These are phyloP conservation scores for Lachancea mirantina DNA, from an alignment of 805 yeast genomes.

Conservation along the genomic window DNA sequence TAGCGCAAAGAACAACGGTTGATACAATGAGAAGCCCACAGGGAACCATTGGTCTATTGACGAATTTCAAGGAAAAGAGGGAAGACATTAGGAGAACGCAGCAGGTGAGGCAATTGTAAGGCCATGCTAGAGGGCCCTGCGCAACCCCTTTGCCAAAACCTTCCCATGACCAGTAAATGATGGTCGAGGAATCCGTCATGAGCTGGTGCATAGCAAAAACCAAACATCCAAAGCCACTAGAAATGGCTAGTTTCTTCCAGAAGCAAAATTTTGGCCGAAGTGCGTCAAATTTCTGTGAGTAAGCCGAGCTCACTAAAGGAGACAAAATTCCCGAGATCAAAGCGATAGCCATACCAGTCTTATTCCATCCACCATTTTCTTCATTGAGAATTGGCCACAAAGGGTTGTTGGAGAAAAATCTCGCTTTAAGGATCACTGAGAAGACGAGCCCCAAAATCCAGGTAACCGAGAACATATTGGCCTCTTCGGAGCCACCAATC, in stretches of 20 bases:
- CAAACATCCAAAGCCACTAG: conserved; percentile 69
- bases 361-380: conserved; percentile 81
- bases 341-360: conserved; percentile 41
- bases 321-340: conserved; percentile 58
- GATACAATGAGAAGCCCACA: conserved; percentile 24
- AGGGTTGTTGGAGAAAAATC: conserved; percentile 82
- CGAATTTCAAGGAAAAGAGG: conserved; percentile 22
- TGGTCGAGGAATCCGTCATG: conserved; percentile 75
- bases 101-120: conserved; percentile 57
- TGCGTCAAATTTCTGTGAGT: conserved; percentile 10
- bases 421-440: conserved; percentile 68
- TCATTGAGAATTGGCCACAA: conserved; percentile 91
- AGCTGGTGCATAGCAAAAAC: conserved; percentile 66
- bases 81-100: conserved; percentile 52
- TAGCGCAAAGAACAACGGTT: conserved; percentile 20
- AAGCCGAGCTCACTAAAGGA: conserved; percentile 30
- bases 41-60: conserved; percentile 22
- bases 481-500: conserved; percentile 27
- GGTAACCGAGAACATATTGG: conserved; percentile 17
- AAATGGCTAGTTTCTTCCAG: conserved; percentile 20
- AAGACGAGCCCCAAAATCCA: conserved; percentile 57
- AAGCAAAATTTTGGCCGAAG: conserved; percentile 4
- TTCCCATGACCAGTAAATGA: conserved; percentile 94
- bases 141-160: conserved; percentile 77
- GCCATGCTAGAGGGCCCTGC: conserved; percentile 74